Conservation (phyloP, 78 protist genomes). For the Tieghemostelium lacteum region DNA sequence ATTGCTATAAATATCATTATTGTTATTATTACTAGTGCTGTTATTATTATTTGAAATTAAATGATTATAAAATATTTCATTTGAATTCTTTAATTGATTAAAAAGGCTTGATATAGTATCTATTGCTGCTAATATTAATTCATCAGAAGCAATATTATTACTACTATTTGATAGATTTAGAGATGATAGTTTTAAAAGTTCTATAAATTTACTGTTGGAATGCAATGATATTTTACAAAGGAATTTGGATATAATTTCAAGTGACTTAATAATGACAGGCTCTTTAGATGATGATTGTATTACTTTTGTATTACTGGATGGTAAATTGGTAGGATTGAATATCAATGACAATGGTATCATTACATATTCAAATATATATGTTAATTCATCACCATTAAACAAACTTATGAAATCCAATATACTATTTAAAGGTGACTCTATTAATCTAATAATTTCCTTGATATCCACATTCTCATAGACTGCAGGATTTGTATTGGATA, state of each 20-base stretch:
- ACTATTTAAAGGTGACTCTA: neutral
- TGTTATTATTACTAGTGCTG: neutral
- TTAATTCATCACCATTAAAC: neutral
- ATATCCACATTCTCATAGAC: neutral
- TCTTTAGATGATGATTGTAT: neutral
- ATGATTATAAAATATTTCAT: neutral
- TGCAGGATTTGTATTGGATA: constrained; percentile 10
- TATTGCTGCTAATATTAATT: neutral
- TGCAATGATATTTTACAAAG: neutral
- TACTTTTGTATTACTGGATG: neutral
- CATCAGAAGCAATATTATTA: neutral
- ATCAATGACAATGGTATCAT: constrained; percentile 45
- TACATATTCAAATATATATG: constrained; percentile 16
- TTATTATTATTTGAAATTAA: neutral
- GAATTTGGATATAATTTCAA: neutral
- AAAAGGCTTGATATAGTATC: neutral
- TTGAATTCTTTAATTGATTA: neutral
- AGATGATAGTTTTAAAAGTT: neutral
- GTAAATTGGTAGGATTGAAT: neutral
- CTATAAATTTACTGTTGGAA: constrained; percentile 4
- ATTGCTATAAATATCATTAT: neutral
- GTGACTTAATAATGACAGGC: neutral
- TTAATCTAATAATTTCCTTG: neutral
- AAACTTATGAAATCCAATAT: neutral
- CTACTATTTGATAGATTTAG: neutral